Percentiles rank a stretch among this genome's conserved stretches.
phyloP scores from a whole-genome alignment of 306 rosid species.

The Corylus avellana region DNA sequence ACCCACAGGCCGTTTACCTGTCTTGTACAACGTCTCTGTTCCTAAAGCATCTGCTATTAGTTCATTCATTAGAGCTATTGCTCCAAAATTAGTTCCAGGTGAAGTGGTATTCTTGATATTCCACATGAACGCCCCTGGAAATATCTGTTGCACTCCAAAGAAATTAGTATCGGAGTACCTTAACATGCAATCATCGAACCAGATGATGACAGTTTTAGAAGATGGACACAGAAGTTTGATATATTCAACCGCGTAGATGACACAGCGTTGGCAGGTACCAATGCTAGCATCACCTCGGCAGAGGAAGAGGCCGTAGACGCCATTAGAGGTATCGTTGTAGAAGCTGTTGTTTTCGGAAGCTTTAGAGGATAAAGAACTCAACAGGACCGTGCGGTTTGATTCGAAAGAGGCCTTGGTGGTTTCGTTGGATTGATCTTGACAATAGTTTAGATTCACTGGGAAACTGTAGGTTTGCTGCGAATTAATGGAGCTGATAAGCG shows the following conservation, averaged over 20 bases:
- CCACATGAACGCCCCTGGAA: background rate
- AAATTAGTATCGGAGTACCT: slow-evolving; percentile 20
- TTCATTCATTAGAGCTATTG: too few species aligned
- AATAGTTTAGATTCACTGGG: background rate
- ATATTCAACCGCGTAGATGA: background rate
- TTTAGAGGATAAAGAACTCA: background rate
- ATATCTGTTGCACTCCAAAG: background rate
- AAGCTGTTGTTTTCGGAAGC: slow-evolving; percentile 1
- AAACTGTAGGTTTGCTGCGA: background rate
- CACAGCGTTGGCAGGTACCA: background rate
- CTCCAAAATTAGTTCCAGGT: too few species aligned
- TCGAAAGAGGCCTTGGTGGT: background rate
- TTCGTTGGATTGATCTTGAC: background rate
- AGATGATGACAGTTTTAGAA: background rate
- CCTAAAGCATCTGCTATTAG: background rate
- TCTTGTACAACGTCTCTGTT: background rate
- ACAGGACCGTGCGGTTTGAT: background rate
- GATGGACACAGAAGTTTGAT: background rate
- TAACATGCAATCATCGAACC: slow-evolving; percentile 33
- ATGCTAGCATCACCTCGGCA: background rate
- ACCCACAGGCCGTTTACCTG: too few species aligned
- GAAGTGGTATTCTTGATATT: background rate
- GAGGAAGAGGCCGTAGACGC: background rate
- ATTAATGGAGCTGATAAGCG: background rate
- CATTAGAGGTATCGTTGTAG: background rate